phyloP scores from a whole-genome alignment of 1,139 yeast genomes.

The Lodderomyces oxycetoniae region DNA sequence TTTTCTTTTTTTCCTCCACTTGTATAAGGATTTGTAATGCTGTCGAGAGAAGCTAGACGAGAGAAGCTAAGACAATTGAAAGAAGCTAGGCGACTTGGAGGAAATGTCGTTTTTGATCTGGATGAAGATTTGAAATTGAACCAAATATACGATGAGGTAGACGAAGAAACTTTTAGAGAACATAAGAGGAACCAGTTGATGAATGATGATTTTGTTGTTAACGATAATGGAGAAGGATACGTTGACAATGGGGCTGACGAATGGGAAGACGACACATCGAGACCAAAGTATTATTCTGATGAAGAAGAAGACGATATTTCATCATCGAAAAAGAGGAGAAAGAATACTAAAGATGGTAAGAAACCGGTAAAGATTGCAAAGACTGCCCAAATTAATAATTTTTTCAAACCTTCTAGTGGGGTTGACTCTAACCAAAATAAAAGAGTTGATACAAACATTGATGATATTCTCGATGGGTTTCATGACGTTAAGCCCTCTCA shows the following conservation, averaged over 20 bases:
- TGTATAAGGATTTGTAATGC: constrained; percentile 20
- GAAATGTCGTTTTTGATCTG: constrained; percentile 18
- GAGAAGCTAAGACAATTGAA: constrained; percentile 38
- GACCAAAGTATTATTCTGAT: constrained; percentile 51
- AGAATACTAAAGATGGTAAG: constrained; percentile 26
- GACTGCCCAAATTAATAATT: constrained; percentile 49
- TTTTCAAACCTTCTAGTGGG: constrained; percentile 42
- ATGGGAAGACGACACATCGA: constrained; percentile 62
- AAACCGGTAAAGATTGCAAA: constrained; percentile 43
- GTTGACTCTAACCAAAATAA: constrained; percentile 17
- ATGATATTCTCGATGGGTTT: constrained; percentile 45
- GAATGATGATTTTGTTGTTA: constrained; percentile 91
- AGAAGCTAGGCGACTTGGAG: constrained; percentile 39
- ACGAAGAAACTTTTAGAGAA: constrained; percentile 70
- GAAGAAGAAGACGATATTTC: constrained; percentile 20
- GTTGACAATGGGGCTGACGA: constrained; percentile 91
- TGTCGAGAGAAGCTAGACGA: constrained; percentile 28
- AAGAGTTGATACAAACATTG: constrained; percentile 36
- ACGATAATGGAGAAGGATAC: constrained; percentile 86
- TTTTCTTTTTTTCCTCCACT: constrained; percentile 5
- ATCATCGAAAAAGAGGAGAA: constrained; percentile 25
- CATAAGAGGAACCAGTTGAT: constrained; percentile 76
- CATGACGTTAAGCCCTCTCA: constrained; percentile 22
- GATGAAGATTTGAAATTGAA: constrained; percentile 29
- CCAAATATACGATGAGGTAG: constrained; percentile 77